Evolutionary conservation across 805 yeast genomes (phyloP).

Genomic region (Sungouiozyma ichnusensis): DNA sequence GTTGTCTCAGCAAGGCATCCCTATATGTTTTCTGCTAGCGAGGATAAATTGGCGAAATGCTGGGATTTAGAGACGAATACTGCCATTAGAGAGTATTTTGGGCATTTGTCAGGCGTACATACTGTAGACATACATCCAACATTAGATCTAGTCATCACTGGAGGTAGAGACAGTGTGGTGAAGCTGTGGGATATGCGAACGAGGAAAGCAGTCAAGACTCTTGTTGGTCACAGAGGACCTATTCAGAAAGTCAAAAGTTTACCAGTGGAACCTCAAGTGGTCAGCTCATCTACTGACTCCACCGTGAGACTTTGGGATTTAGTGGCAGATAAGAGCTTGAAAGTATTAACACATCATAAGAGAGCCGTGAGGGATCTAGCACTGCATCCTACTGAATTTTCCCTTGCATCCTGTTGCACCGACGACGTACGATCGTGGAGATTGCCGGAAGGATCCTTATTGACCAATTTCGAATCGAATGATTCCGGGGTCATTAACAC

Average conservation of each 20-base stretch:
- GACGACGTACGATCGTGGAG: conserved; percentile 79
- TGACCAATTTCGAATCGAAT: conserved; percentile 41
- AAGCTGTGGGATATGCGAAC: conserved; percentile 93
- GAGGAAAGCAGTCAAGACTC: conserved; percentile 57
- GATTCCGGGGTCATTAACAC: conserved; percentile 51
- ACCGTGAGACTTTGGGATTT: conserved; percentile 85
- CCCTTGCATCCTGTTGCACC: conserved; percentile 73
- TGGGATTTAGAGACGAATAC: conserved; percentile 91
- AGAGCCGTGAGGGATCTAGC: conserved; percentile 69
- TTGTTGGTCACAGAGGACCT: conserved; percentile 74
- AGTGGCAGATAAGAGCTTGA: conserved; percentile 60
- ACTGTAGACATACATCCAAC: conserved; percentile 81
- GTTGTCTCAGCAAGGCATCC: conserved; percentile 69
- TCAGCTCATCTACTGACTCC: conserved; percentile 74
- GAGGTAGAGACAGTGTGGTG: conserved; percentile 79
- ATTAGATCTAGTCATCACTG: conserved; percentile 69
- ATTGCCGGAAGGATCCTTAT: conserved; percentile 63
- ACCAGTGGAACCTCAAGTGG: conserved; percentile 72
- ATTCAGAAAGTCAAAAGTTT: conserved; percentile 60
- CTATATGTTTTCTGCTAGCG: conserved; percentile 83
- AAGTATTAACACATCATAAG: conserved; percentile 75
- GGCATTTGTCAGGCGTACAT: conserved; percentile 85
- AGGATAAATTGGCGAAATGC: conserved; percentile 85
- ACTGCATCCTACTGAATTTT: conserved; percentile 56
- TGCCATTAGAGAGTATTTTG: conserved; percentile 80